phyloP scores from a whole-genome alignment of 164 flowering plant species.

The Berberis thunbergii region DNA sequence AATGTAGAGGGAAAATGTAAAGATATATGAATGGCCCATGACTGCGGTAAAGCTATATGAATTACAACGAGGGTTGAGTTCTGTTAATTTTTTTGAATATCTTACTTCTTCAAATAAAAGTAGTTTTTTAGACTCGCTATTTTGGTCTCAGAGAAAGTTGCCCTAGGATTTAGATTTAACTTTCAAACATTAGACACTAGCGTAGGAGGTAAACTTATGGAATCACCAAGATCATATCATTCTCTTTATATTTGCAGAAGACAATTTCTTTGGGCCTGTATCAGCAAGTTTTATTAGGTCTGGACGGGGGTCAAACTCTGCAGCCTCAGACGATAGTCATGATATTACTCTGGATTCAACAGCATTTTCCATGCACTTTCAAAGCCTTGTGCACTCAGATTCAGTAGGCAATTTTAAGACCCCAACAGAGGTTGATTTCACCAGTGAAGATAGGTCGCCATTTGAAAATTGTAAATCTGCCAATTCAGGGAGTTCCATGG shows the following conservation, averaged over 20 bases:
- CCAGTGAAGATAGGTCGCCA: slow-evolving; percentile 48
- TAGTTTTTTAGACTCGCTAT: background rate
- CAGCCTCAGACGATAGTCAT: slow-evolving; percentile 50
- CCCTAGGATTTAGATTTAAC: background rate
- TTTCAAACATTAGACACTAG: background rate
- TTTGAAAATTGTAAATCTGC: slow-evolving; percentile 18
- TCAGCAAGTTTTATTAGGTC: slow-evolving; percentile 71
- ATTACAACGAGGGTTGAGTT: too few relatives aligned
- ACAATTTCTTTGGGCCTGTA: slow-evolving; percentile 80
- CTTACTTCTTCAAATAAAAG: too few relatives aligned
- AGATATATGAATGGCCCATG: too few relatives aligned
- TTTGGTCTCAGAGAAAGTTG: background rate
- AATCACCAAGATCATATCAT: slow-evolving; percentile 7
- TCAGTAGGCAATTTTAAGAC: slow-evolving; percentile 46
- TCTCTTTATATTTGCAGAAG: slow-evolving; percentile 36
- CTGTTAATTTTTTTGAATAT: too few relatives aligned
- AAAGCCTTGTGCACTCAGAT: slow-evolving; percentile 59
- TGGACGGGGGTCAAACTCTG: slow-evolving; percentile 21
- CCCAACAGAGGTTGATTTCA: slow-evolving; percentile 31
- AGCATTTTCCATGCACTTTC: slow-evolving; percentile 81
- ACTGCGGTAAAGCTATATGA: too few relatives aligned
- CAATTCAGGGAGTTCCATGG: slow-evolving; percentile 49
- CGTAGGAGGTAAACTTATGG: background rate
- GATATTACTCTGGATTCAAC: slow-evolving; percentile 90
- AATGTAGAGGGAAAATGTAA: too few relatives aligned